Conservation (phyloP, 768 basidiomycete species). For the Polyporus arcularius region DNA sequence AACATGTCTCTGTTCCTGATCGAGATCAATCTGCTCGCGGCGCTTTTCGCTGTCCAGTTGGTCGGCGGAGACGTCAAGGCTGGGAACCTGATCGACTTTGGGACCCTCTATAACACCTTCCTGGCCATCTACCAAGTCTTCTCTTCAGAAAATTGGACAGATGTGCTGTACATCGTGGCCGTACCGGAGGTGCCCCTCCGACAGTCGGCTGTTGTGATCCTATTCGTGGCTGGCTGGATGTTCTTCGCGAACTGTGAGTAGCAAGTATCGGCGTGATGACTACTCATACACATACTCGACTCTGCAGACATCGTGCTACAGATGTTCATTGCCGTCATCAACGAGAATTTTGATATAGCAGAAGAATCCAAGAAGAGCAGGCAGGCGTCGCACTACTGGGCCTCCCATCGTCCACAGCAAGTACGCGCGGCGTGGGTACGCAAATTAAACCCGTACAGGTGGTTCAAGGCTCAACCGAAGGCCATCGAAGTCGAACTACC, state of each 20-base stretch:
- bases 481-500: slow-evolving; percentile 73
- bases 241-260: slow-evolving; percentile 87
- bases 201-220: slow-evolving; percentile 67
- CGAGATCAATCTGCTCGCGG: slow-evolving; percentile 82
- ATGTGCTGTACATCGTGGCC: slow-evolving; percentile 64
- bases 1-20: slow-evolving; percentile 94
- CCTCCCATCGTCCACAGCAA: slow-evolving; percentile 52
- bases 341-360: slow-evolving; percentile 91
- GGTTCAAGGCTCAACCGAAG: slow-evolving; percentile 72
- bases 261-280: not conserved
- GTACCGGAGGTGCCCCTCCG: slow-evolving; percentile 61
- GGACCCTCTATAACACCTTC: slow-evolving; percentile 82
- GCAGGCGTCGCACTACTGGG: slow-evolving; percentile 75
- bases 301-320: slow-evolving; percentile 81
- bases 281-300: not conserved
- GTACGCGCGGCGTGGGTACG: slow-evolving; percentile 63
- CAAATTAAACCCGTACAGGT: slow-evolving; percentile 85
- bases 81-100: slow-evolving; percentile 66
- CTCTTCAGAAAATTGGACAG: slow-evolving; percentile 95
- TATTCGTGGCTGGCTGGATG: slow-evolving; percentile 84
- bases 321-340: slow-evolving; percentile 97
- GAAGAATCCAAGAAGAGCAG: slow-evolving; percentile 86
- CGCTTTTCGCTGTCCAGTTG: slow-evolving; percentile 81
- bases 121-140: slow-evolving; percentile 86
- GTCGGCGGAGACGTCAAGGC: slow-evolving; percentile 77